phyloP scores from a whole-genome alignment of 129 eudicot genomes.

The Dittrichia graveolens region DNA sequence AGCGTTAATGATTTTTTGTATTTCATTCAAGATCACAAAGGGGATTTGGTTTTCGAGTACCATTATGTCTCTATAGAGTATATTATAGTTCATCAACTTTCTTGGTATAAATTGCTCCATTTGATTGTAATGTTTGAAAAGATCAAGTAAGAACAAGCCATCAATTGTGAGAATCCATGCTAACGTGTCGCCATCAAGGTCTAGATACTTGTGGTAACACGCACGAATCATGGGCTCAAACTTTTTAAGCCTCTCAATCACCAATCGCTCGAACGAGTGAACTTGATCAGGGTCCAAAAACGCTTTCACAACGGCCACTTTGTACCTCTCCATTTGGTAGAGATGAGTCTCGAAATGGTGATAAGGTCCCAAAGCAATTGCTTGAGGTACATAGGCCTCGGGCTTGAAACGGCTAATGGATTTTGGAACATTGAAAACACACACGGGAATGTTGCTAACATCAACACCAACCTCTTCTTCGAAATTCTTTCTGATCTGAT shows the following conservation, averaged over 20 bases:
- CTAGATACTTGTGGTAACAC: slow-evolving; percentile 46
- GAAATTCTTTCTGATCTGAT: slow-evolving; percentile 36
- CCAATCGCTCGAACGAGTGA: slow-evolving; percentile 5
- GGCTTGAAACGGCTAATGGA: slow-evolving; percentile 38
- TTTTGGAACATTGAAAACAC: slow-evolving; percentile 42
- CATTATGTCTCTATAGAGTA: slow-evolving; percentile 41
- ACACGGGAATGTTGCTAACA: slow-evolving; percentile 24
- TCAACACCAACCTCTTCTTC: slow-evolving; percentile 31
- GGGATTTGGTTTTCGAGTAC: slow-evolving; percentile 59
- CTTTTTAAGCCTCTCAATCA: slow-evolving; percentile 26
- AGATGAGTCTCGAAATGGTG: slow-evolving; percentile 42
- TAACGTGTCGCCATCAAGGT: slow-evolving; percentile 36
- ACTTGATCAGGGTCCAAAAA: slow-evolving; percentile 22
- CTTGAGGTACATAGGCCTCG: slow-evolving; percentile 49
- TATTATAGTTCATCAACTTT: slow-evolving; percentile 11
- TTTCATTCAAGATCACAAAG: slow-evolving; percentile 29
- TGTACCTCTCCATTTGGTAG: slow-evolving; percentile 45
- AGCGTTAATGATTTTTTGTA: slow-evolving; percentile 26
- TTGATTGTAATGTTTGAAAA: slow-evolving; percentile 22
- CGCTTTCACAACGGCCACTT: slow-evolving; percentile 36
- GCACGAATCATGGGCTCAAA: slow-evolving; percentile 39
- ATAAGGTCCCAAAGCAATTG: slow-evolving; percentile 47
- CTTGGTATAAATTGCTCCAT: slow-evolving; percentile 18
- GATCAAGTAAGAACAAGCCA: slow-evolving; percentile 40
- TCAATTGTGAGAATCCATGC: slow-evolving; percentile 47